These are phyloP conservation scores for Begonia loranthoides DNA, from an alignment of 306 rosid species.

Conservation along the genomic window DNA sequence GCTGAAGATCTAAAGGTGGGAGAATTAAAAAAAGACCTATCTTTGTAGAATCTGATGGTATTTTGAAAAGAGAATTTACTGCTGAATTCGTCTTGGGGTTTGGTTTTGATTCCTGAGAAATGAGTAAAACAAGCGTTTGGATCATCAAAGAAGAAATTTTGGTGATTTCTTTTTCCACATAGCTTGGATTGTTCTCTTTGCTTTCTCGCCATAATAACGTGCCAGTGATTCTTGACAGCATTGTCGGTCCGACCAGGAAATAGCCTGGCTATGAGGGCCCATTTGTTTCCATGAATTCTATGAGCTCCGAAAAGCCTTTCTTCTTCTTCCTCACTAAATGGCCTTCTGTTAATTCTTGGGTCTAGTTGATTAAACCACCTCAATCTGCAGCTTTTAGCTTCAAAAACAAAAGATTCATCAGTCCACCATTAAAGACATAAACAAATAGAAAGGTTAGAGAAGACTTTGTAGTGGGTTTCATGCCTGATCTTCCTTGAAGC, in stretches of 20 bases:
- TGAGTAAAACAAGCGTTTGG: too few relatives aligned
- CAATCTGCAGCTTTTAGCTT: slow-evolving; percentile 91
- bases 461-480: not conserved
- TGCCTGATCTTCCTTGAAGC: slow-evolving; percentile 98
- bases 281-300: slow-evolving; percentile 82
- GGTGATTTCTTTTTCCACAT: slow-evolving; percentile 42
- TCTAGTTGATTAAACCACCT: slow-evolving; percentile 97
- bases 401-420: not conserved
- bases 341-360: slow-evolving; percentile 83
- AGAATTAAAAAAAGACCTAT: too few relatives aligned
- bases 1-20: too few relatives aligned
- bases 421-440: not conserved
- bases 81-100: not conserved
- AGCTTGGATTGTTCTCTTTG: slow-evolving; percentile 83
- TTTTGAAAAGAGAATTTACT: too few relatives aligned
- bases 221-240: slow-evolving; percentile 98
- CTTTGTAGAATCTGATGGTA: too few relatives aligned
- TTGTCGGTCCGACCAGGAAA: slow-evolving; percentile 89
- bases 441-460: not conserved
- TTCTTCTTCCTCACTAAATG: slow-evolving; percentile 88
- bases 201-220: slow-evolving; percentile 84
- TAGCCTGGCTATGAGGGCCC: slow-evolving; percentile 89
- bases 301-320: slow-evolving; percentile 72
- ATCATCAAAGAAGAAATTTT: slow-evolving; percentile 13
- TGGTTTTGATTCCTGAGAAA: not conserved